Evolutionary conservation across 257 asterid genomes (phyloP).

Genomic region (Ilex asprella): DNA sequence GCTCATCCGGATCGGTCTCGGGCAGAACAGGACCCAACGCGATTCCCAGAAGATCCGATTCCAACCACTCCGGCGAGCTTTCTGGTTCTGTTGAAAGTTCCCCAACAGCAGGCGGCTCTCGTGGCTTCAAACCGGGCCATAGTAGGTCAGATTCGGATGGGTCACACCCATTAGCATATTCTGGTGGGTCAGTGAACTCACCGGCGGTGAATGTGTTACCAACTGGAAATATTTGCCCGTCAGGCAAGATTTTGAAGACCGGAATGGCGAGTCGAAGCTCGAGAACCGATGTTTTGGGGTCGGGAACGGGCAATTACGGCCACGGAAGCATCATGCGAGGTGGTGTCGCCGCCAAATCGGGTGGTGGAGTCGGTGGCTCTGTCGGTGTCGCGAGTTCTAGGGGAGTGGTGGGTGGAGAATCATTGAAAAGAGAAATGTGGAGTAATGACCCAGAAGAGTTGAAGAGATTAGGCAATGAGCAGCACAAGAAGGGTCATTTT

Average conservation of each 20-base stretch:
- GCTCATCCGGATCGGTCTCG: constrained; percentile 63
- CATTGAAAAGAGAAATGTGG: constrained; percentile 28
- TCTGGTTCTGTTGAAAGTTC: constrained; percentile 44
- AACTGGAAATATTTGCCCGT: constrained; percentile 72
- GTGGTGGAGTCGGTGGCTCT: constrained; percentile 13
- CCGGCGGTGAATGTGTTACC: constrained; percentile 46
- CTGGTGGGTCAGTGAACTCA: constrained; percentile 39
- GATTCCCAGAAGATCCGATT: constrained; percentile 26
- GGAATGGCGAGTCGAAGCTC: constrained; percentile 46
- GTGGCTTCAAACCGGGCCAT: constrained; percentile 23
- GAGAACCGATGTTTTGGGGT: constrained; percentile 55
- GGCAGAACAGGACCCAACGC: constrained; percentile 19
- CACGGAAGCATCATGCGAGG: constrained; percentile 83
- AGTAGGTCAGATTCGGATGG: constrained; percentile 32
- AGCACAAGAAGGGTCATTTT: constrained; percentile 56
- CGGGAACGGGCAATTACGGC: constrained; percentile 59
- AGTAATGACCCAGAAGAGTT: constrained; percentile 73
- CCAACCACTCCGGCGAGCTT: constrained; percentile 52
- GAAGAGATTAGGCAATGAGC: constrained; percentile 72
- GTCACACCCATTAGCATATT: constrained; percentile 21
- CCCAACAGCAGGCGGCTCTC: constrained; percentile 19
- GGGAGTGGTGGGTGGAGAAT: constrained; percentile 42
- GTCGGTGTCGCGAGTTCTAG: constrained; percentile 18
- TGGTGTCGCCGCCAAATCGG: constrained; percentile 30
- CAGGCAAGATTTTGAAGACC: constrained; percentile 51